Conservation (phyloP, 306 rosid genomes). For the Quercus gilva region DNA sequence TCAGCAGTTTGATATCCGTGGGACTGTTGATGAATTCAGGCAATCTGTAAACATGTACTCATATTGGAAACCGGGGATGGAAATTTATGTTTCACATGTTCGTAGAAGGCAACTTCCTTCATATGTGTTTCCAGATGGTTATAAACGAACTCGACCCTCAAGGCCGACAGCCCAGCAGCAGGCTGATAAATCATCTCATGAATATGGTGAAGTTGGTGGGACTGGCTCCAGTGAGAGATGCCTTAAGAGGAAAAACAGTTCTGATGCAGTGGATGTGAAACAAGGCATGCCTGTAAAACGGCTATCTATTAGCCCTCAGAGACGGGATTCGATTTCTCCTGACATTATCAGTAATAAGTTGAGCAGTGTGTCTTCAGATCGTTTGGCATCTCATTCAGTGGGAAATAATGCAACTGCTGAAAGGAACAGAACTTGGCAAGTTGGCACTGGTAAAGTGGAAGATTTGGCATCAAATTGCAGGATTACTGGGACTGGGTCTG, state of each 20-base stretch:
- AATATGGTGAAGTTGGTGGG: slow-evolving; percentile 16
- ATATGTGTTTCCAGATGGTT: slow-evolving; percentile 44
- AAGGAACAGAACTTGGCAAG: slow-evolving; percentile 4
- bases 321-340: slow-evolving; percentile 33
- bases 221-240: slow-evolving; percentile 25
- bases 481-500: slow-evolving; percentile 17
- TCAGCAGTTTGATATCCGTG: slow-evolving; percentile 59
- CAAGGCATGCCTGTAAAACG: slow-evolving; percentile 27
- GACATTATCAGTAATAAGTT: slow-evolving; percentile 18
- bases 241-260: slow-evolving; percentile 40
- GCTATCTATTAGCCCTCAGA: slow-evolving; percentile 30
- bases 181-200: slow-evolving; percentile 18
- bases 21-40: slow-evolving; percentile 44
- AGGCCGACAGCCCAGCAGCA: slow-evolving; percentile 24
- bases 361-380: slow-evolving; percentile 29
- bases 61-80: slow-evolving; percentile 61
- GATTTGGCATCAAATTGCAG: slow-evolving; percentile 12
- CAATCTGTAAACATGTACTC: slow-evolving; percentile 46
- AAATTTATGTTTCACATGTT: slow-evolving; percentile 48
- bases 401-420: neutral
- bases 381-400: slow-evolving; percentile 1
- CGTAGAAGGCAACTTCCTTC: slow-evolving; percentile 49
- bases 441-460: slow-evolving; percentile 3
- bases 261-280: slow-evolving; percentile 18
- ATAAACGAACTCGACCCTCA: slow-evolving; percentile 30